Percentiles rank a stretch among this genome's conserved stretches.
phyloP scores from a whole-genome alignment of 768 basidiomycete species.

The Rhizopogon vulgaris region DNA sequence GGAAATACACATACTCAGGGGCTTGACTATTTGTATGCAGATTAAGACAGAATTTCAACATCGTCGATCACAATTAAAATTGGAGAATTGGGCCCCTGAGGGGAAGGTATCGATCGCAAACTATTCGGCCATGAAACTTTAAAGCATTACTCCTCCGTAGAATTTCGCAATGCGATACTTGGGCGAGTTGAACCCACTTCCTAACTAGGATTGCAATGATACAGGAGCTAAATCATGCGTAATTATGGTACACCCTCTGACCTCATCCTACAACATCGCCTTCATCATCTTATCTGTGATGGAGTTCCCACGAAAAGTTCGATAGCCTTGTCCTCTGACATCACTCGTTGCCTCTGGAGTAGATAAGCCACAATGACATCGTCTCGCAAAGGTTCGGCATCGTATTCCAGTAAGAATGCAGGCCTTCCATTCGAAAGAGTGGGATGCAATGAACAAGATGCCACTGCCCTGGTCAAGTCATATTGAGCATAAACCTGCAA shows the following conservation, averaged over 20 bases:
- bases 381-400: constrained; percentile 22
- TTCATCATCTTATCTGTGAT: background rate
- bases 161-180: too few species aligned
- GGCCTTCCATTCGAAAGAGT: constrained; percentile 7
- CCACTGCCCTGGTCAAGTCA: constrained; percentile 18
- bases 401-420: constrained; percentile 15
- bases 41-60: too few species aligned
- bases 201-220: background rate
- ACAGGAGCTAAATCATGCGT: background rate
- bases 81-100: too few species aligned
- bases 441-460: constrained; percentile 14
- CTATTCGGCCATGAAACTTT: too few species aligned
- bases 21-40: too few species aligned
- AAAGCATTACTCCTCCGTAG: too few species aligned
- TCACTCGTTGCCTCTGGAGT: constrained; percentile 19
- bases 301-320: constrained; percentile 19
- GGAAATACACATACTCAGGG: too few species aligned
- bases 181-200: too few species aligned
- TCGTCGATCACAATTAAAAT: too few species aligned
- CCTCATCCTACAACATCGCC: background rate
- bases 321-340: constrained; percentile 18
- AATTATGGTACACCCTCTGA: too few species aligned
- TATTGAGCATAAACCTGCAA: constrained; percentile 17
- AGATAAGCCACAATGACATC: constrained; percentile 23
- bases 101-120: too few species aligned